Base-by-base conservation (phyloP, 345 rosid species). In the Populus ilicifolia region DNA sequence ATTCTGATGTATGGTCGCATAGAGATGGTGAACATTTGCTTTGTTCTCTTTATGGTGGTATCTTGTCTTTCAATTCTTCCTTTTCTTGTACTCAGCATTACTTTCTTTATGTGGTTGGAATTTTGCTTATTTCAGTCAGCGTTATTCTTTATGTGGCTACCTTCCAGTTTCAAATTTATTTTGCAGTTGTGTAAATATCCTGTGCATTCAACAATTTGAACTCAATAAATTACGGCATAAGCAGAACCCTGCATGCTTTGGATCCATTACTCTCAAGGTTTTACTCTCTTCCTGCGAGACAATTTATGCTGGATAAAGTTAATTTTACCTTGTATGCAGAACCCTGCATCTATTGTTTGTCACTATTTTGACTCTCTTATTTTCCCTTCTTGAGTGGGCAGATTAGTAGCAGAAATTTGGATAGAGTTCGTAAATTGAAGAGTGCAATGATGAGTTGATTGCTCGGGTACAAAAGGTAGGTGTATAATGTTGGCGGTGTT, bases 331-430 rank as follows among this genome's bases (percentile, higher is more conserved):
- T 59, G 10, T 4, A 7, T 59, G 27, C 63, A 56, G 27, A 59
- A 59, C 29, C 27, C 29, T 10, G 63, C 16, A 59, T 59, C 14
- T 27, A n/a, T 38, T 75, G 54, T 16, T 29, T 68, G 5, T 20
- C 48, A 54, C 12, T 39, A 20, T 35, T 46, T 66, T 3, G n/a
- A 39, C 2, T 10, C 36, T 17, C 38, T 8, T 18, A 11, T n/a
- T 65, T 52, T 62, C 48, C 69, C 1, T 50, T 29, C 29, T 38
- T 43, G 1, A 20, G 56, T 77, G 39, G 85, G 80, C 89, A 93
- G 99, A 90, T 95, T 72, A 93, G 98, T 80, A 94, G 97, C 86
- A 94, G 98, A 73, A 92, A 96, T 78, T 83, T 96, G 92, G 99
- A 96, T 78, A 91, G 95, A 79, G 99, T 93, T 84, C 93, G 97